Percentiles rank a stretch among this genome's conserved stretches.
These are phyloP conservation scores for Cryptosporidium bovis DNA, from an alignment of 169 alveolate genomes.

Conservation along the genomic window DNA sequence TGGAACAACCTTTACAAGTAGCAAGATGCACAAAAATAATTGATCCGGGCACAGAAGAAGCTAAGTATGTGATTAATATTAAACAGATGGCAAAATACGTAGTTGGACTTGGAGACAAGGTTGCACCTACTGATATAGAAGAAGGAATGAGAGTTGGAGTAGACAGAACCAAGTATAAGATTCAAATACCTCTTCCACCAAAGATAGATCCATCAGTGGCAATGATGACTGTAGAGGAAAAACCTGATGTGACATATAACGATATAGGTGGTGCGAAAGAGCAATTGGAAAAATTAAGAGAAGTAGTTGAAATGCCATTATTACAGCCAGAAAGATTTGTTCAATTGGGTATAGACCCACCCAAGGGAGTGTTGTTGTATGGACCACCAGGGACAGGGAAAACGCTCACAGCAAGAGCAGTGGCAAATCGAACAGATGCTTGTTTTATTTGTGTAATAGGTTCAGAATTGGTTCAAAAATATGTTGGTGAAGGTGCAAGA, in stretches of 20 bases:
- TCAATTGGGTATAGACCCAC: slow-evolving; percentile 99
- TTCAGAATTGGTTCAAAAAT: slow-evolving; percentile 95
- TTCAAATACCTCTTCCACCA: slow-evolving; percentile 98
- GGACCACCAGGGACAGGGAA: slow-evolving; percentile 99
- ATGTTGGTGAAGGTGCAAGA: slow-evolving; percentile 97
- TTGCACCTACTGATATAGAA: slow-evolving; percentile 99
- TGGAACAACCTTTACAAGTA: slow-evolving; percentile 96
- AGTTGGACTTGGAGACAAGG: slow-evolving; percentile 98
- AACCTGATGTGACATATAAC: slow-evolving; percentile 99
- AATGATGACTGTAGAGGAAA: slow-evolving; percentile 99
- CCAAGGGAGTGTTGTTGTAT: slow-evolving; percentile 97
- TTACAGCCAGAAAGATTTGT: slow-evolving; percentile 98
- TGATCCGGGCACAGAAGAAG: slow-evolving; percentile 96
- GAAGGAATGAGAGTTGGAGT: slow-evolving; percentile 99
- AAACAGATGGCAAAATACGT: slow-evolving; percentile 98
- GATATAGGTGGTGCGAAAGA: slow-evolving; percentile 99
- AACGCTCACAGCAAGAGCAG: slow-evolving; percentile 96
- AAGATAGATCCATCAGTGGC: slow-evolving; percentile 99
- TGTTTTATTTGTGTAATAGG: slow-evolving; percentile 96
- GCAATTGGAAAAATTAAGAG: slow-evolving; percentile 95
- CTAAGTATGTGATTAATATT: slow-evolving; percentile 94
- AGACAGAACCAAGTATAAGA: slow-evolving; percentile 94
- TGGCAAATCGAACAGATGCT: slow-evolving; percentile 96
- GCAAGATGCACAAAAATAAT: slow-evolving; percentile 98
- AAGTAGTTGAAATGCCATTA: slow-evolving; percentile 99